phyloP scores from a whole-genome alignment of 2,329 filamentous ascomycete genomes.

The Whalleya microplaca region DNA sequence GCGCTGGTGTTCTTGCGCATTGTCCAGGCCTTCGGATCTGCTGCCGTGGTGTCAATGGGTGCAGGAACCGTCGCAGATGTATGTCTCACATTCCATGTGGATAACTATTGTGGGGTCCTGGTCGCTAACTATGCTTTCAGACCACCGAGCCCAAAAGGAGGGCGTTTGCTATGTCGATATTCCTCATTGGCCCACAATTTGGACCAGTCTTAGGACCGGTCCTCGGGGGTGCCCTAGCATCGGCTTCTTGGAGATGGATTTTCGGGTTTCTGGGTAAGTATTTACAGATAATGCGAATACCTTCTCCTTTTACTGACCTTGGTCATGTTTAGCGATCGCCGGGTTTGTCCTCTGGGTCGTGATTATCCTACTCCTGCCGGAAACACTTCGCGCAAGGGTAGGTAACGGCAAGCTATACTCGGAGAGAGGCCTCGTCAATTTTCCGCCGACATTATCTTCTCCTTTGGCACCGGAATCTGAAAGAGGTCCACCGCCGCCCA shows the following conservation, averaged over 20 bases:
- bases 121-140: not conserved
- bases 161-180: slow-evolving; percentile 45
- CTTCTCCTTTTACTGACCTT: slow-evolving; percentile 38
- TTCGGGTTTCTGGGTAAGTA: slow-evolving; percentile 43
- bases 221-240: slow-evolving; percentile 44
- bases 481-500: slow-evolving; percentile 35
- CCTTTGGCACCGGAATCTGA: slow-evolving; percentile 21
- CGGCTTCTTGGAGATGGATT: slow-evolving; percentile 46
- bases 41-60: slow-evolving; percentile 46
- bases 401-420: slow-evolving; percentile 43
- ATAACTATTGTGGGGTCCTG: not conserved
- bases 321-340: slow-evolving; percentile 28
- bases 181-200: slow-evolving; percentile 48
- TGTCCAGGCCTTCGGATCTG: slow-evolving; percentile 47
- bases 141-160: slow-evolving; percentile 41
- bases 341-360: slow-evolving; percentile 36
- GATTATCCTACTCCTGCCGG: slow-evolving; percentile 45
- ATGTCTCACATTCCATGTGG: not conserved
- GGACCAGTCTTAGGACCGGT: slow-evolving; percentile 49
- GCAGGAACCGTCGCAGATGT: slow-evolving; percentile 49
- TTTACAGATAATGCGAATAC: slow-evolving; percentile 29
- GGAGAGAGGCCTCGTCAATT: slow-evolving; percentile 4
- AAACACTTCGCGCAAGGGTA: slow-evolving; percentile 49
- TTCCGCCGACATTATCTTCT: slow-evolving; percentile 23
- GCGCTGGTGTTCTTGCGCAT: slow-evolving; percentile 45